These are phyloP conservation scores for Ogataea kodamae DNA, from an alignment of 805 yeast species.

Conservation along the genomic window DNA sequence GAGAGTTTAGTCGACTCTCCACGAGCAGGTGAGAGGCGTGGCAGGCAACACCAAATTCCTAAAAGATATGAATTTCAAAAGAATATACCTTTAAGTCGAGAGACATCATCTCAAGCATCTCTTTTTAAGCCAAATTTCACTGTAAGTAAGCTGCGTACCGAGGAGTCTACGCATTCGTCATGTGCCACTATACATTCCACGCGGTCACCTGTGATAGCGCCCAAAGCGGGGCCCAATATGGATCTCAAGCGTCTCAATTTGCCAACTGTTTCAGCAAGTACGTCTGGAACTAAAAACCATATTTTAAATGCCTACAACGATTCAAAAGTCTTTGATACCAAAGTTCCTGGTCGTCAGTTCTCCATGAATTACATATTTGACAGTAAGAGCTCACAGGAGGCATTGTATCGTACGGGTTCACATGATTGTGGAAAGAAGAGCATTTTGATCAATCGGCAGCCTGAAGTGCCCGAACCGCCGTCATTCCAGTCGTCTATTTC, in stretches of 20 bases:
- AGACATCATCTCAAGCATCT: slow-evolving; percentile 14
- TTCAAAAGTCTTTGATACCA: slow-evolving; percentile 28
- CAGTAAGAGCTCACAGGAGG: slow-evolving; percentile 1
- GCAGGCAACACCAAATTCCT: slow-evolving; percentile 29
- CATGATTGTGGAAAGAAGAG: slow-evolving; percentile 11
- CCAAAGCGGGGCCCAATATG: slow-evolving; percentile 3
- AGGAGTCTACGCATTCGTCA: slow-evolving; percentile 12
- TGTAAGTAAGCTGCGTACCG: slow-evolving; percentile 15
- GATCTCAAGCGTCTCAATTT: slow-evolving; percentile 25
- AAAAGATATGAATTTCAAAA: slow-evolving; percentile 30
- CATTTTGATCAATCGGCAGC: slow-evolving; percentile 20
- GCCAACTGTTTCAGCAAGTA: slow-evolving; percentile 14
- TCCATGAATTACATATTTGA: slow-evolving; percentile 13
- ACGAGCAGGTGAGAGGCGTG: slow-evolving; percentile 22
- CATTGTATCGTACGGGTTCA: not conserved
- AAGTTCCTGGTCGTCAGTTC: slow-evolving; percentile 19
- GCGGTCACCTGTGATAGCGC: slow-evolving; percentile 15
- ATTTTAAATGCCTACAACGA: slow-evolving; percentile 29
- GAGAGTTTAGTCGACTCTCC: slow-evolving; percentile 6
- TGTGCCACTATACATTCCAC: slow-evolving; percentile 9
- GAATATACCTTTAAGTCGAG: slow-evolving; percentile 20
- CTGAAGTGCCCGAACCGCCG: slow-evolving; percentile 10
- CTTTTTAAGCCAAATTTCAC: slow-evolving; percentile 18
- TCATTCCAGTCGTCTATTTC: slow-evolving; percentile 23
- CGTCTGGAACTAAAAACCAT: slow-evolving; percentile 12